Base-by-base conservation (phyloP, 139 green algal genomes). In the Penium margaritaceum region DNA sequence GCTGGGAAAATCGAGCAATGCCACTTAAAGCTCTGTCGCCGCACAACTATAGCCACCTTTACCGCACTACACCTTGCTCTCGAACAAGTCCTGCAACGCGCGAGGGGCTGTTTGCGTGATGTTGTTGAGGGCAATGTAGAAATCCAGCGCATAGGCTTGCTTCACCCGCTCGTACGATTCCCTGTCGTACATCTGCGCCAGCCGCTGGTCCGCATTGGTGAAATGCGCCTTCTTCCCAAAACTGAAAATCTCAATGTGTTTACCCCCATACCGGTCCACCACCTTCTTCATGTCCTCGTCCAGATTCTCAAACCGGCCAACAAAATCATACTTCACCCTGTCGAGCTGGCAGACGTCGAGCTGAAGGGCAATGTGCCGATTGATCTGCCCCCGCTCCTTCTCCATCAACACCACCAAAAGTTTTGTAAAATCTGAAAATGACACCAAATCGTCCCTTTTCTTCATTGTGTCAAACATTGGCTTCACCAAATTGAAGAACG, bases 221-320 rank as follows among this genome's bases (percentile, higher is more conserved):
- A 27, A 21, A 24, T 60, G 47, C 47, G 47, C 47, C 5, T 60
- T 60, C n/a, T 33, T 24, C 12, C 47, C 47, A 24, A 60, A 60
- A 24, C 30, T 60, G 47, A 60, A 60, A 24, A 60, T 60, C n/a
- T 60, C 47, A 24, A 60, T n/a, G 30, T 60, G 47, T n/a, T 60
- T 24, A 24, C 47, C 47, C 30, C 47, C 47, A 21, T 33, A 60
- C 30, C 47, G 47, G 47, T 60, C 30, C 47, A 60, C 47, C 47
- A 60, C 47, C 29, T 60, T 33, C 47, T 60, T 60, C 5, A 24
- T 24, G 30, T 60, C 47, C 47, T 60, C 47, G n/a, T 60, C 47
- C 47, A 60, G 47, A 60, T 33, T 60, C 47, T 60, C 47, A 60
- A 60, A 60, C 47, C 47, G 47, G n/a, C 47, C 47, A n/a, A 60